Evolutionary conservation across 495 filamentous ascomycete species (phyloP), one percentile per base, ranked within the genome.

Genomic region (Aspergillus haitiensis): DNA sequence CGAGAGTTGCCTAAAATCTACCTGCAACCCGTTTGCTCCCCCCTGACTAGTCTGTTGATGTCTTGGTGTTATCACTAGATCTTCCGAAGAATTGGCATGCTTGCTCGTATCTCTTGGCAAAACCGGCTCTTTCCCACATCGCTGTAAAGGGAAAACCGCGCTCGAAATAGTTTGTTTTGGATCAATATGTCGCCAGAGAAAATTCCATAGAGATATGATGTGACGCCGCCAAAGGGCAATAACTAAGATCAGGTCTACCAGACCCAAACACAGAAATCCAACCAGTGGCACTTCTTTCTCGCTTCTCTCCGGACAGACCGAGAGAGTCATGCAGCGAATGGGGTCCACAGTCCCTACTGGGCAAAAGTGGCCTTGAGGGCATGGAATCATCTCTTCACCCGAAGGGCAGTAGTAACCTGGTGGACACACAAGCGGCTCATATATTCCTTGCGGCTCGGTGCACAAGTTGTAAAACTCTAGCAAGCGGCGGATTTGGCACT

Each of bases 391-490:
- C 31, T 34, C 50, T 5, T 27, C 50, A 8, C 32, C 50, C 32
- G 5, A 10, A 33, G 32, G 32, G 21, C 50, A 18, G 35, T 52
- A 37, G 35, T 21, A 52, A 11, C 50, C 27, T 5, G 31, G 32
- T n/a, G 6, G 35, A 36, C 35, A 36, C 32, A 52, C 50, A 36
- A 52, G 21, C n/a, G 27, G 15, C 50, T 52, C 50, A 8, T 36
- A 37, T 13, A 6, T 36, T 7, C 50, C 50, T 16, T 52, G 50
- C 5, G 50, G 32, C 50, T 52, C 35, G 13, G 32, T 8, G 10
- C 50, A 52, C 6, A 52, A 35, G 12, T 52, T 52, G 8, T 7
- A 10, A 8, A 3, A 34, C 15, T 52, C 50, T 15, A 35, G 50
- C 1, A 36, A n/a, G 7, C 50, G 27, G 2, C 7, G 13, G 50